Evolutionary conservation across 805 yeast genomes (phyloP).

Genomic region (Metschnikowia lunata): DNA sequence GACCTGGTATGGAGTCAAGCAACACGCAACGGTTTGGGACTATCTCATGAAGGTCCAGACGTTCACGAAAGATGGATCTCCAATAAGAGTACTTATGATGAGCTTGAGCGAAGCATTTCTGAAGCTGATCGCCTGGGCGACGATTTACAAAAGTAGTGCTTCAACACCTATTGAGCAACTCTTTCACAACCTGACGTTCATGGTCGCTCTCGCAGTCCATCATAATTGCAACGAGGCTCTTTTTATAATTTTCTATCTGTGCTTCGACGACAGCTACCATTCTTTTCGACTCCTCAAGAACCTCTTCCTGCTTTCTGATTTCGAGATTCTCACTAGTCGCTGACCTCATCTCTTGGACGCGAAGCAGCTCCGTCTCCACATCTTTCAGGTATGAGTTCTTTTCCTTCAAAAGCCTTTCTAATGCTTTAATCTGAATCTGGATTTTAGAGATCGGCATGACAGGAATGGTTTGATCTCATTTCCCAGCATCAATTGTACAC

Average conservation of each 20-base stretch:
- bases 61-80: slow-evolving; percentile 96
- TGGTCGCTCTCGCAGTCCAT: slow-evolving; percentile 33
- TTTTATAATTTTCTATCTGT: slow-evolving; percentile 24
- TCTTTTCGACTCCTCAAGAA: slow-evolving; percentile 35
- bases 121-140: background rate
- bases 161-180: slow-evolving; percentile 8
- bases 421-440: slow-evolving; percentile 67
- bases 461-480: background rate
- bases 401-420: slow-evolving; percentile 66
- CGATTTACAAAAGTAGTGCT: background rate
- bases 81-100: slow-evolving; percentile 72
- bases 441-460: slow-evolving; percentile 65
- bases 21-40: slow-evolving; percentile 66
- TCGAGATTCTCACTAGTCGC: slow-evolving; percentile 56
- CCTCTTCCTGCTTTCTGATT: slow-evolving; percentile 44
- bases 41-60: slow-evolving; percentile 52
- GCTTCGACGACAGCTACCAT: slow-evolving; percentile 28
- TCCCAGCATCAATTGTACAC: background rate
- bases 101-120: slow-evolving; percentile 22
- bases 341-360: slow-evolving; percentile 44
- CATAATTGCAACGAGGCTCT: slow-evolving; percentile 40
- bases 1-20: slow-evolving; percentile 98
- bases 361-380: slow-evolving; percentile 46
- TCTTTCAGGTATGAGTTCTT: slow-evolving; percentile 58
- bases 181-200: slow-evolving; percentile 26